Base-by-base conservation (phyloP, 305 asterid species). In the Striga hermonthica region DNA sequence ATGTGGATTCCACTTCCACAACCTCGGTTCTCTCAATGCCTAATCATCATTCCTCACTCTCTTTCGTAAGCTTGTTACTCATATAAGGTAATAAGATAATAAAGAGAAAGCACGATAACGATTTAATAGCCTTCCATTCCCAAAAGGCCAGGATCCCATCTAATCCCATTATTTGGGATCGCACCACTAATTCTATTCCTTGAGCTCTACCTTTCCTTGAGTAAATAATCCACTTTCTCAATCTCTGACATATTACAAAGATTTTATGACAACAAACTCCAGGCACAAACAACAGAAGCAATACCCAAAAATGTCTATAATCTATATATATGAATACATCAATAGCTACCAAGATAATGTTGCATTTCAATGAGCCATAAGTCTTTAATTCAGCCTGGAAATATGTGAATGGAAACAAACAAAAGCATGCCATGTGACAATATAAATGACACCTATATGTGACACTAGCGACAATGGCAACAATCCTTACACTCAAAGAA, bases 201-300 rank as follows among this genome's bases (percentile, higher is more conserved):
- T 22, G 31, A 22, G 31, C 31, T 22, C 2, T 22, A 22, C 31
- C 31, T 22, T 22, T 22, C 31, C 31, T 22, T 22, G 31, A 22
- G 31, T 22, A 22, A 22, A 22, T 22, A 22, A 22, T 22, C 31
- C 1, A 22, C 31, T 22, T 22, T 22, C 31, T 22, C 31, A 22
- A 22, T 22, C 31, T 22, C 31, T 22, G 2, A 1, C 31, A 0
- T 22, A 22, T 49, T 22, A 12, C 61, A 56, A n/a, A 45, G 48
- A 37, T 65, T 43, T 38, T 60, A 55, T 59, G 15, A 43, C 6
- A 40, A 67, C 62, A 38, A 36, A 12, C 44, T 49, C 34, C 40
- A 35, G 38, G 39, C 14, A 22, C 61, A 71, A 65, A 60, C 65
- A 41, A 14, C 56, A 59, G 65, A 44, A 69, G 36, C 41, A 50